Evolutionary conservation across 805 yeast species (phyloP).

Genomic region (Groenewaldozyma tartarivorans): DNA sequence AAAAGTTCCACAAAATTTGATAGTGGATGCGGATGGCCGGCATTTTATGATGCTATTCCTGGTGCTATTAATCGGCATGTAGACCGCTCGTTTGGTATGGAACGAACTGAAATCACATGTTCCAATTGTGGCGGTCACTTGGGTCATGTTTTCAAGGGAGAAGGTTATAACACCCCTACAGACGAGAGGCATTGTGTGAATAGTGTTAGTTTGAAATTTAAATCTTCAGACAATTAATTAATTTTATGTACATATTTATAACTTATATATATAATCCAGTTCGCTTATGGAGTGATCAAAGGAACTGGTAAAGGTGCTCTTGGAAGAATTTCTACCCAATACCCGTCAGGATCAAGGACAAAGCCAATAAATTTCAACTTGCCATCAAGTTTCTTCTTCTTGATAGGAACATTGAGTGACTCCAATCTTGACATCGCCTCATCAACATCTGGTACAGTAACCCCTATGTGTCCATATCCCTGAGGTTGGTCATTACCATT

Average conservation of each 20-base stretch:
- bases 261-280: no score
- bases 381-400: slow-evolving; percentile 34
- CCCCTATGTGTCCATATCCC: slow-evolving; percentile 83
- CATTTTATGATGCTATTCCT: slow-evolving; percentile 83
- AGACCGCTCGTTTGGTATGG: slow-evolving; percentile 68
- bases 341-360: slow-evolving; percentile 84
- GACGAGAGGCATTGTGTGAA: slow-evolving; percentile 94
- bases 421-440: slow-evolving; percentile 43
- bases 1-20: slow-evolving; percentile 72
- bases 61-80: slow-evolving; percentile 55
- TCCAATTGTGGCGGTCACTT: slow-evolving; percentile 84
- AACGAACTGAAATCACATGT: slow-evolving; percentile 83
- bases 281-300: slow-evolving; percentile 29
- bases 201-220: slow-evolving; percentile 66
- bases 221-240: neutral
- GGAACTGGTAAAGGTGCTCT: slow-evolving; percentile 24
- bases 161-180: slow-evolving; percentile 82
- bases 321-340: slow-evolving; percentile 66
- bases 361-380: slow-evolving; percentile 61
- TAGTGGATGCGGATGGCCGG: slow-evolving; percentile 98
- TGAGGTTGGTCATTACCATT: slow-evolving; percentile 69
- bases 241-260: neutral
- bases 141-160: slow-evolving; percentile 93
- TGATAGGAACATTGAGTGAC: slow-evolving; percentile 34
- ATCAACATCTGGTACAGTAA: slow-evolving; percentile 52